phyloP scores from a whole-genome alignment of 2,329 filamentous ascomycete genomes.

The Cylindrodendrum hubeiense region DNA sequence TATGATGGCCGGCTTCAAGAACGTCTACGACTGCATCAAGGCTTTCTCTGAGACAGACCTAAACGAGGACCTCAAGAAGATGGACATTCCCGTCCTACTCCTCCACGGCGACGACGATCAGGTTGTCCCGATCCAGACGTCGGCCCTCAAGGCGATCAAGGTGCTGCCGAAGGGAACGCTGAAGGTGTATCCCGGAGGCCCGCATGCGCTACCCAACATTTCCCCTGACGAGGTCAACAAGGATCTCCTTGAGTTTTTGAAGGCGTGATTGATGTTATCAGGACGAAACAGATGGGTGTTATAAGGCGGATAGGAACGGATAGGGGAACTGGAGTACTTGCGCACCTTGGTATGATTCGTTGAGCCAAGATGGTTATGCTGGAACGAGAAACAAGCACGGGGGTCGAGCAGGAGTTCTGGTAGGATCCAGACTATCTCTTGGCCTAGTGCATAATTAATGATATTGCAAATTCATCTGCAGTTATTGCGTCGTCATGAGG shows the following conservation, averaged over 20 bases:
- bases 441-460: background rate
- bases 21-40: conserved; percentile 54
- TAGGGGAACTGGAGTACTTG: background rate
- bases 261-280: conserved; percentile 5
- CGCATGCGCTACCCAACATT: conserved; percentile 55
- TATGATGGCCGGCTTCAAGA: conserved; percentile 53
- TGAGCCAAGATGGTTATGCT: background rate
- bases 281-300: too few relatives aligned
- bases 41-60: conserved; percentile 57
- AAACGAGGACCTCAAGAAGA: conserved; percentile 53
- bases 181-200: conserved; percentile 54
- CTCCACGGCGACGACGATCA: conserved; percentile 57
- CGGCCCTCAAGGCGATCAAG: conserved; percentile 48
- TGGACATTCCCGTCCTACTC: conserved; percentile 54
- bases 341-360: background rate
- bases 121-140: conserved; percentile 51
- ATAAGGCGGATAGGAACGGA: background rate
- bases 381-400: background rate
- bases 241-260: conserved; percentile 50
- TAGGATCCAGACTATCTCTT: background rate
- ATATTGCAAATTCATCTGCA: background rate
- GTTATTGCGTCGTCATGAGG: background rate
- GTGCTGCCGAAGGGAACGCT: conserved; percentile 51
- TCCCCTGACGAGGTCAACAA: conserved; percentile 50
- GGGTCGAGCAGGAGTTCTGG: background rate